Conservation (phyloP, 2,329 filamentous ascomycete species). For the Fusarium devonianum region DNA sequence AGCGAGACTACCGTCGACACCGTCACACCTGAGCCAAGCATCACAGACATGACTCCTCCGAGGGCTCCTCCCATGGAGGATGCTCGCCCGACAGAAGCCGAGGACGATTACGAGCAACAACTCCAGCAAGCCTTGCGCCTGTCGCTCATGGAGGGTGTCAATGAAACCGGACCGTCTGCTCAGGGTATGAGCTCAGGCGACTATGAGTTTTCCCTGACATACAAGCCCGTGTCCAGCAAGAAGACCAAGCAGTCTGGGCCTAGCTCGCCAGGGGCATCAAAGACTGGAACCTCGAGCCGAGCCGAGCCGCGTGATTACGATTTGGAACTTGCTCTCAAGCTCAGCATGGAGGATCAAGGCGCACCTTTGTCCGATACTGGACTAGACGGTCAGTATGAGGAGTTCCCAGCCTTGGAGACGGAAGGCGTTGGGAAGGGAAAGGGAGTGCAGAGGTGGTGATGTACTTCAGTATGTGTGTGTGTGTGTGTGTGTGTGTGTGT, state of each 20-base stretch:
- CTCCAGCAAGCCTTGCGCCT: slow-evolving; percentile 69
- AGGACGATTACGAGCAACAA: slow-evolving; percentile 66
- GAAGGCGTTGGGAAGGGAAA: slow-evolving; percentile 56
- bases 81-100: slow-evolving; percentile 27
- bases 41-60: slow-evolving; percentile 50
- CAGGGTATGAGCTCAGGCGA: slow-evolving; percentile 55
- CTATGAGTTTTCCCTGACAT: slow-evolving; percentile 60
- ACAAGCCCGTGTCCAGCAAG: slow-evolving; percentile 52
- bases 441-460: slow-evolving; percentile 43
- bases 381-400: slow-evolving; percentile 40
- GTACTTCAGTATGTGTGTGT: background rate
- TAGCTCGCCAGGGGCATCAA: slow-evolving; percentile 48
- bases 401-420: slow-evolving; percentile 51
- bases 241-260: slow-evolving; percentile 49
- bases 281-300: slow-evolving; percentile 33
- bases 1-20: slow-evolving; percentile 54
- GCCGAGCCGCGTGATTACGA: slow-evolving; percentile 57
- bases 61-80: slow-evolving; percentile 20
- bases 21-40: slow-evolving; percentile 63
- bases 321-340: slow-evolving; percentile 64
- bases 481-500: slow-evolving; percentile 4
- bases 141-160: slow-evolving; percentile 64
- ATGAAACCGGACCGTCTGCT: slow-evolving; percentile 56
- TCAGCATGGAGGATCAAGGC: slow-evolving; percentile 66
- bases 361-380: slow-evolving; percentile 14